Evolutionary conservation across 139 green algal genomes (phyloP).

Genomic region (Nannochloris sp.): DNA sequence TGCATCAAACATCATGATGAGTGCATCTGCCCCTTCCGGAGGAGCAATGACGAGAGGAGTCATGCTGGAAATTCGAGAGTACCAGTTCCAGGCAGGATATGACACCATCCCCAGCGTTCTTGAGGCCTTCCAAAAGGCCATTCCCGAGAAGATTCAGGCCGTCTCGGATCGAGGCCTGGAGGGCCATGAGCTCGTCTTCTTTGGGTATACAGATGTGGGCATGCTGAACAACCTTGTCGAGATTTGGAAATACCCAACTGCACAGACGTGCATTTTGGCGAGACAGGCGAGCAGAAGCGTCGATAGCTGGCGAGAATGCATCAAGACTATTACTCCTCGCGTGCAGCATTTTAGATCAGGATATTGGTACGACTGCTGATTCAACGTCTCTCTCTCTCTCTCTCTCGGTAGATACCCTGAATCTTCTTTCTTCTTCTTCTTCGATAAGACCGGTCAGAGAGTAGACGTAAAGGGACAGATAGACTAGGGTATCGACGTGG

Average conservation of each 20-base stretch:
- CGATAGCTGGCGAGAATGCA: slow-evolving; percentile 45
- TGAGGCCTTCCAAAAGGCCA: slow-evolving; percentile 39
- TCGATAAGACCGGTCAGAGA: too few species aligned
- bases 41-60: slow-evolving; percentile 7
- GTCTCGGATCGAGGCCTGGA: slow-evolving; percentile 17
- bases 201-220: slow-evolving; percentile 56
- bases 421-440: too few species aligned
- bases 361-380: too few species aligned
- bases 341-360: slow-evolving; percentile 51
- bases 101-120: slow-evolving; percentile 57
- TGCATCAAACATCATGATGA: slow-evolving; percentile 7
- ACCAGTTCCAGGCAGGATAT: slow-evolving; percentile 70
- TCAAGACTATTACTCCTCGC: slow-evolving; percentile 45
- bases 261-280: slow-evolving; percentile 47
- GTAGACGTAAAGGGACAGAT: too few species aligned
- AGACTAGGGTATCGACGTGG: too few species aligned
- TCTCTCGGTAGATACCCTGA: too few species aligned
- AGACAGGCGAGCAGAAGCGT: slow-evolving; percentile 46
- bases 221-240: slow-evolving; percentile 49
- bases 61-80: slow-evolving; percentile 62
- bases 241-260: slow-evolving; percentile 63
- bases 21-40: too few species aligned
- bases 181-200: slow-evolving; percentile 41
- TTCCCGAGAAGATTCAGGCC: slow-evolving; percentile 59
- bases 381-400: too few species aligned